Base-by-base conservation (phyloP, 257 asterid species). In the Mentha longifolia region DNA sequence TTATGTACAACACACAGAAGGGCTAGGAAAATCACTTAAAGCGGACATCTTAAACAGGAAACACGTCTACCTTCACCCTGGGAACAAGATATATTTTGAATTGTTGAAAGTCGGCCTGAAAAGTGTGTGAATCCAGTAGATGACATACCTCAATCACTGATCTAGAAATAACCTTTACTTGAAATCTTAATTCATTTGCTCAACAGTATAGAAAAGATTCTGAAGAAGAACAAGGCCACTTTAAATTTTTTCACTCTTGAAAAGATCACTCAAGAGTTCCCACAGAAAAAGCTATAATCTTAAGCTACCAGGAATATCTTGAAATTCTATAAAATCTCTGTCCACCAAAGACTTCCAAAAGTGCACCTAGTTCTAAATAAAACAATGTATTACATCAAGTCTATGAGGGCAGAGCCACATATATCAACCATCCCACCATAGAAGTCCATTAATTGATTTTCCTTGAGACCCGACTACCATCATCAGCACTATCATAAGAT, bases 171-270 rank as follows among this genome's bases (percentile, higher is more conserved):
- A 56, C 39, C 46, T 57, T 13, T 9, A 50, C 28, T 50, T 17
- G 57, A 16, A 46, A 46, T 17, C 41, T 17, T 25, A 60, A 55
- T 22, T 46, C 60, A 41, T 19, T 30, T 59, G 61, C 75, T 70
- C 37, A 70, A 70, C 58, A 70, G 42, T 43, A 65, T 69, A 70
- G 33, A 33, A 41, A 70, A 7, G 31, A 41, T 45, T 42, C 47
- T 9, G 62, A 7, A 51, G 46, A 17, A 30, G 46, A 42, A 43
- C 5, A 10, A 15, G 12, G 17, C 59, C 47, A 42, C 19, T 13
- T 28, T 43, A 5, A 65, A 35, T 42, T 17, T 65, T 30, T 47
- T 19, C 59, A 56, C 31, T 56, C 60, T 65, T 31, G 28, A 73
- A 74, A 43, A 33, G 10, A 35, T 56, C 49, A 9, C 10, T 46